Evolutionary conservation across 768 basidiomycete genomes (phyloP), one percentile per base, ranked within the genome.

Genomic region (Tulasnella sp.): DNA sequence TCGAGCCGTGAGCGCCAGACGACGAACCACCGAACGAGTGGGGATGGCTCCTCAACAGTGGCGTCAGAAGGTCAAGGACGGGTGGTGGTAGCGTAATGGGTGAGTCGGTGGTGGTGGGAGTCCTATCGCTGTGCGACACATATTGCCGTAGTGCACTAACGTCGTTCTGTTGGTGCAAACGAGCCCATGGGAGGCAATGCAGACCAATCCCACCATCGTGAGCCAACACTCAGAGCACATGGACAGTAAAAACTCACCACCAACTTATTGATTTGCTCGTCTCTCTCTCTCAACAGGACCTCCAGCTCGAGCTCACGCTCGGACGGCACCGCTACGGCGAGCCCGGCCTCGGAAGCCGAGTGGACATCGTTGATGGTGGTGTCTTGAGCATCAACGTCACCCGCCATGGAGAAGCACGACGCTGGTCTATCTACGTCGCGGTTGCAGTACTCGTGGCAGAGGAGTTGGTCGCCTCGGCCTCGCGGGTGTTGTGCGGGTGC

Each of bases 281-380:
- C 86, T 65, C 84, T 77, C 66, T 82, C 76, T 63, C 85, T 75
- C n/a, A 90, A 71, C 12, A 84, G 74, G 27, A 79, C 75, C 69
- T 91, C 89, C 39, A 91, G 80, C 68, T 89, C 85, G 60, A 87
- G 73, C 70, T 90, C 86, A 68, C 87, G 76, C 51, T 79, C 70
- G 42, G 82, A 77, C 19, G 87, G 88, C 32, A 86, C 15, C 23
- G 14, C 53, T 15, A 27, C 40, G 32, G 8, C 31, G 42, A 29
- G 31, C 31, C 23, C 50, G 29, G 34, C 50, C 15, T 40, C 53
- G 9, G 11, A 12, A 45, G 53, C 42, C 27, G 42, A 27, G 29
- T 2, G 6, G 17, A 43, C 42, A 34, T 36, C 55, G n/a, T n/a
- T n/a, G n/a, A n/a, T n/a, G 48, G 29, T 43, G 25, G 14, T 4